Evolutionary conservation across 2,329 filamentous ascomycete genomes (phyloP).

Genomic region (Penicillium sp.): DNA sequence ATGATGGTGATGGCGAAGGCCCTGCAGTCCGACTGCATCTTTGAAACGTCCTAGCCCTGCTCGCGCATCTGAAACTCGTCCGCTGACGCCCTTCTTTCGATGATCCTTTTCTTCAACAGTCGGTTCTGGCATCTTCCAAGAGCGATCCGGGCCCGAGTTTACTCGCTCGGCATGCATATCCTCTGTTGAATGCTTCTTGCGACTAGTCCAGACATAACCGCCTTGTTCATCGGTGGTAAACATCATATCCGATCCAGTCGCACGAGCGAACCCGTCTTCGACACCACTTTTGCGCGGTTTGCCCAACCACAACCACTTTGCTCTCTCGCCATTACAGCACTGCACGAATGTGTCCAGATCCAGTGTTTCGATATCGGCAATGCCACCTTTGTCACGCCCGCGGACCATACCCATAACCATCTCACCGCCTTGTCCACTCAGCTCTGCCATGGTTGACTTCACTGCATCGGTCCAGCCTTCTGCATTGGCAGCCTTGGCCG

Average conservation of each 20-base stretch:
- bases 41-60: constrained; percentile 83
- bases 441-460: constrained; percentile 90
- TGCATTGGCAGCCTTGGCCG: constrained; percentile 82
- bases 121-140: constrained; percentile 32
- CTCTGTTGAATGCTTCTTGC: constrained; percentile 42
- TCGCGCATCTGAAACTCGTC: constrained; percentile 74
- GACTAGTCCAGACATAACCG: constrained; percentile 46
- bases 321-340: constrained; percentile 73
- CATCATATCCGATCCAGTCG: constrained; percentile 40
- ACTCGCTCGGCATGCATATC: constrained; percentile 31
- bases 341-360: constrained; percentile 82
- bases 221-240: constrained; percentile 48
- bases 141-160: constrained; percentile 30
- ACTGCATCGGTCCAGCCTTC: constrained; percentile 91
- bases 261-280: constrained; percentile 31
- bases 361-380: constrained; percentile 87
- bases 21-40: constrained; percentile 66
- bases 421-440: constrained; percentile 90
- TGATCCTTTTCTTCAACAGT: constrained; percentile 41
- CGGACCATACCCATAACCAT: constrained; percentile 94
- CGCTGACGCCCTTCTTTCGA: constrained; percentile 71
- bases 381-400: constrained; percentile 79
- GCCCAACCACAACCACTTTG: constrained; percentile 94
- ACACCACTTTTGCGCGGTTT: constrained; percentile 67
- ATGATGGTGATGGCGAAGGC: constrained; percentile 42